Conservation (phyloP, 768 basidiomycete genomes). For the Tephrocybe sp. region DNA sequence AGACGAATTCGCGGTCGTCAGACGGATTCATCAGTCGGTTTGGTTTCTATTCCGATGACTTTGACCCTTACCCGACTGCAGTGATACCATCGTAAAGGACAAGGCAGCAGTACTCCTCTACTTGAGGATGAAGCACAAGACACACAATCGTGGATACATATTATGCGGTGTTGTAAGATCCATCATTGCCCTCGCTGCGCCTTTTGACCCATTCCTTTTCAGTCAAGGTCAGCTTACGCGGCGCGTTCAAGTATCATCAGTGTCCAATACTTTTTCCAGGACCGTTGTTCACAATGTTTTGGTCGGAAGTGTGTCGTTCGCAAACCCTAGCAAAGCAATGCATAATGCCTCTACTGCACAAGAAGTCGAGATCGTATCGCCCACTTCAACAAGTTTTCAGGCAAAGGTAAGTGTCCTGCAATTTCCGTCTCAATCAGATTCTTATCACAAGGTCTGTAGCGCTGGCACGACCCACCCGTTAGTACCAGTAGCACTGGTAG, state of each 20-base stretch:
- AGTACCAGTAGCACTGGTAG: too few species aligned
- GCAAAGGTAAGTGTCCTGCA: constrained; percentile 41
- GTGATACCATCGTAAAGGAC: constrained; percentile 76
- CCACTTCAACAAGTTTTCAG: constrained; percentile 52
- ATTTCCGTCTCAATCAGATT: constrained; percentile 6
- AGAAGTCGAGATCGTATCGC: constrained; percentile 75
- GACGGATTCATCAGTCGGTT: constrained; percentile 67
- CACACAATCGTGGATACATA: constrained; percentile 74
- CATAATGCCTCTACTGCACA: constrained; percentile 84
- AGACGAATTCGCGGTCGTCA: constrained; percentile 70
- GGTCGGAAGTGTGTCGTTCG: constrained; percentile 79
- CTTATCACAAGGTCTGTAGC: constrained; percentile 31
- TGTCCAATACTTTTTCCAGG: constrained; percentile 30
- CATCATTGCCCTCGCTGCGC: constrained; percentile 4
- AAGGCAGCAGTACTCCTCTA: constrained; percentile 81
- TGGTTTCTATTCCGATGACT: neutral
- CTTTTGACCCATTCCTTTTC: neutral
- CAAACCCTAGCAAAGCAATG: constrained; percentile 72
- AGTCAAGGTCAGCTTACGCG: constrained; percentile 19
- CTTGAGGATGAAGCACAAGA: constrained; percentile 77
- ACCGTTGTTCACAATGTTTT: constrained; percentile 74
- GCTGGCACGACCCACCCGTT: constrained; percentile 70
- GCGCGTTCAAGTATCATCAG: neutral
- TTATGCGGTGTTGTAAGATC: constrained; percentile 70
- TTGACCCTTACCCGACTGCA: constrained; percentile 23